These are phyloP conservation scores for Aspergillus brasiliensis DNA, from an alignment of 2,329 filamentous ascomycete genomes.

Conservation along the genomic window DNA sequence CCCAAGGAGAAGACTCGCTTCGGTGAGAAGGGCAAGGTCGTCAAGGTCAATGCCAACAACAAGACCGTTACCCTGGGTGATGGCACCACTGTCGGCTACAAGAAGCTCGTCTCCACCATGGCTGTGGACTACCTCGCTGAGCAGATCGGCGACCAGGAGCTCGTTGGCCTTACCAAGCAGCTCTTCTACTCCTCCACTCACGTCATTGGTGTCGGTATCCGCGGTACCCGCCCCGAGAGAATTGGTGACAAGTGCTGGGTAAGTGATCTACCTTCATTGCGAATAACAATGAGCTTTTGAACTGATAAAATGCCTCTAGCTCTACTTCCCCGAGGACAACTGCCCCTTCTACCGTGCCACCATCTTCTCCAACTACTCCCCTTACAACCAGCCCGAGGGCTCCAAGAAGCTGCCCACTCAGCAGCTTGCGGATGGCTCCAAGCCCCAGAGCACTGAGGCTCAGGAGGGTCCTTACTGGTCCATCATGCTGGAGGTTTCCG, in stretches of 20 bases:
- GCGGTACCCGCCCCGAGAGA: conserved; percentile 85
- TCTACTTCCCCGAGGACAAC: conserved; percentile 99
- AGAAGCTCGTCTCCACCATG: conserved; percentile 95
- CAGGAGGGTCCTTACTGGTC: conserved; percentile 98
- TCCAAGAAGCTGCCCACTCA: conserved; percentile 83
- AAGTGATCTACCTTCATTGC: conserved; percentile 33
- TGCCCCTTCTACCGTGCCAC: conserved; percentile 99
- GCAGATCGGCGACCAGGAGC: conserved; percentile 83
- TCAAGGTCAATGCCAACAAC: conserved; percentile 80
- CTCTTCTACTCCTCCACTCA: conserved; percentile 97
- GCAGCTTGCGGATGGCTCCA: conserved; percentile 82
- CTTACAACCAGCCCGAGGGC: conserved; percentile 89
- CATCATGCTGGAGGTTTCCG: conserved; percentile 98
- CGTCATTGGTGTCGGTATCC: conserved; percentile 93
- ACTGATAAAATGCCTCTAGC: conserved; percentile 45
- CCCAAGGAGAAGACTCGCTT: conserved; percentile 90
- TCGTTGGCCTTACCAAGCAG: conserved; percentile 80
- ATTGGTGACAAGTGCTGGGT: conserved; percentile 99
- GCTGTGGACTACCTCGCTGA: conserved; percentile 85
- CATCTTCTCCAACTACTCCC: conserved; percentile 99
- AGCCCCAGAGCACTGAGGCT: conserved; percentile 69
- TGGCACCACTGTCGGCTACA: conserved; percentile 85
- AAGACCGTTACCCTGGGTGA: conserved; percentile 82
- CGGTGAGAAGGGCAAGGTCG: conserved; percentile 80
- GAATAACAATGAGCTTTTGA: neutral